A percentile compares a stretch with the other conserved stretches of the same genome.
These are phyloP conservation scores for Cryphonectria nitschkei DNA, from an alignment of 2,329 filamentous ascomycete species.

Conservation along the genomic window DNA sequence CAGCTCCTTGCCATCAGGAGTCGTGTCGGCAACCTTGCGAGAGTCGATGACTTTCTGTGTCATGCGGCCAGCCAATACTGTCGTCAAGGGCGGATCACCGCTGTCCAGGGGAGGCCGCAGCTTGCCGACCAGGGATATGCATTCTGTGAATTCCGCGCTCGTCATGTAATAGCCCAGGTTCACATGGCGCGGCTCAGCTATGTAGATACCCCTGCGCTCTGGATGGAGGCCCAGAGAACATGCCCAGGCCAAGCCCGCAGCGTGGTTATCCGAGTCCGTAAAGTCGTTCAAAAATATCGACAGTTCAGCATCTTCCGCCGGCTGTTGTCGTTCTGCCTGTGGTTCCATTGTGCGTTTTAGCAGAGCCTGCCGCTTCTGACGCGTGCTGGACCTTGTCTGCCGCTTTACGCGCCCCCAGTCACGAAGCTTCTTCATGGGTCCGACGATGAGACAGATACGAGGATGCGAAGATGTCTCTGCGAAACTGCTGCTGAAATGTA, in stretches of 20 bases:
- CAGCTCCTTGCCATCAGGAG: neutral
- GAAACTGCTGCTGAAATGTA: neutral
- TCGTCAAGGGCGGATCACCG: constrained; percentile 22
- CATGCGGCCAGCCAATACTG: constrained; percentile 23
- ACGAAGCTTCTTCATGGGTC: constrained; percentile 23
- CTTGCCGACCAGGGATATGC: constrained; percentile 20
- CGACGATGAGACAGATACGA: neutral
- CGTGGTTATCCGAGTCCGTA: constrained; percentile 28
- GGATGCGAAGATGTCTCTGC: neutral
- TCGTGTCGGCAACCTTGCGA: constrained; percentile 7
- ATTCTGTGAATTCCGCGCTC: constrained; percentile 15
- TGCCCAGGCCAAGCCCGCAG: constrained; percentile 26
- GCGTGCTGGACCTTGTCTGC: constrained; percentile 24
- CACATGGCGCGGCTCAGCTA: constrained; percentile 28
- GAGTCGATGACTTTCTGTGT: constrained; percentile 17
- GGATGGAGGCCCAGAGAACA: constrained; percentile 9
- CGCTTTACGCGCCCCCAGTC: constrained; percentile 21
- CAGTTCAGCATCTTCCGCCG: constrained; percentile 4
- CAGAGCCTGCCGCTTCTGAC: constrained; percentile 15
- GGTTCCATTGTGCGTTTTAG: constrained; percentile 21
- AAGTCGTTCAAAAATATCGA: constrained; percentile 28
- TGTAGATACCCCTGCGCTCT: constrained; percentile 21
- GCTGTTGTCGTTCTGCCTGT: constrained; percentile 9
- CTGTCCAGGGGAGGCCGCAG: constrained; percentile 11
- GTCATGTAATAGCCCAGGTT: constrained; percentile 29